Evolutionary conservation across 805 yeast genomes (phyloP).

Genomic region (Wickerhamomyces hampshirensis): DNA sequence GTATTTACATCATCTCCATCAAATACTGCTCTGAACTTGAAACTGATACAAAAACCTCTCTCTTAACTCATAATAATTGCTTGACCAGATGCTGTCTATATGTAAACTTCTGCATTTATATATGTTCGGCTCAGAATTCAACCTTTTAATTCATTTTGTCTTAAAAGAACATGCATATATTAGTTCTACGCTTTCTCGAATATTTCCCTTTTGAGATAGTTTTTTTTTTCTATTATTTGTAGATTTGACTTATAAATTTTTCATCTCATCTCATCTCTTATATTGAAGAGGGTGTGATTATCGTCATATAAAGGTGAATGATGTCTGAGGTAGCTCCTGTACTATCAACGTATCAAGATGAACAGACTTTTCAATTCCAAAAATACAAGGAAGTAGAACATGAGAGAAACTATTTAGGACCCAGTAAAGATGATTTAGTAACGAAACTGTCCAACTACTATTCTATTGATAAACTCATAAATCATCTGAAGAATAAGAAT

Average conservation of each 20-base stretch:
- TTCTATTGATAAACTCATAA: slow-evolving; percentile 42
- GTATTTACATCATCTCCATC: no score
- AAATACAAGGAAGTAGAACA: slow-evolving; percentile 28
- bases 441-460: slow-evolving; percentile 46
- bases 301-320: slow-evolving; percentile 2
- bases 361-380: slow-evolving; percentile 45
- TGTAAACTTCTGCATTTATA: no score
- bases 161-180: no score
- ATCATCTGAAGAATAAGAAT: slow-evolving; percentile 31
- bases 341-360: slow-evolving; percentile 71
- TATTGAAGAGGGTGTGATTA: neutral
- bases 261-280: neutral
- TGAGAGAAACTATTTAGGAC: slow-evolving; percentile 28
- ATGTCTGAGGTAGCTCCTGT: slow-evolving; percentile 51
- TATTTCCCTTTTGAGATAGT: no score
- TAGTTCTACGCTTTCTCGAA: no score
- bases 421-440: slow-evolving; percentile 3
- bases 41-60: no score
- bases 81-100: no score
- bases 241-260: neutral
- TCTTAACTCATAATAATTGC: no score
- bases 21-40: no score
- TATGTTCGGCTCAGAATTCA: no score
- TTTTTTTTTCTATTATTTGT: no score
- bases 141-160: no score